These are phyloP conservation scores for Globisporangium heterothallicum DNA, from an alignment of 352 stramenopile species.

Conservation along the genomic window DNA sequence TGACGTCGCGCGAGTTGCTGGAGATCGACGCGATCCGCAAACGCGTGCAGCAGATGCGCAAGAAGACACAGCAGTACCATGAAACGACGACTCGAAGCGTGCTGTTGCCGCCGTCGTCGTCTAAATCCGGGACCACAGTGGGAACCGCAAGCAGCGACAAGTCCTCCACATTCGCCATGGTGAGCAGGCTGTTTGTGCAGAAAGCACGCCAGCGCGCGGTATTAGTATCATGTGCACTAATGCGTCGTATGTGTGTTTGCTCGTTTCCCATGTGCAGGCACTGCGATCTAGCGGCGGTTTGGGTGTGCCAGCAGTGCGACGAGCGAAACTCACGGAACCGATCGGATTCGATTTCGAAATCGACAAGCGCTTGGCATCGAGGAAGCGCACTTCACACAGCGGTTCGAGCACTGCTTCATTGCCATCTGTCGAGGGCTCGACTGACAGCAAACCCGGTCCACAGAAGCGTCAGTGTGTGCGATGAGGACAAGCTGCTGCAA, in stretches of 20 bases:
- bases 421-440: neutral
- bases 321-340: conserved; percentile 57
- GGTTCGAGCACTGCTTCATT: neutral
- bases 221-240: too few species aligned
- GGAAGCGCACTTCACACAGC: conserved; percentile 4
- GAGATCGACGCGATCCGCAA: conserved; percentile 69
- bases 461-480: neutral
- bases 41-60: conserved; percentile 44
- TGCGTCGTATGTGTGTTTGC: too few species aligned
- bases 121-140: neutral
- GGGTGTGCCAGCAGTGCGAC: conserved; percentile 61
- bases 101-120: neutral
- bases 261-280: conserved; percentile 16
- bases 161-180: conserved; percentile 27
- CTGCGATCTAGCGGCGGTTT: conserved; percentile 57
- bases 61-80: conserved; percentile 63
- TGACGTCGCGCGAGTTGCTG: conserved; percentile 64
- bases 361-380: conserved; percentile 36
- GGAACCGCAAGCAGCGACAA: conserved; percentile 30
- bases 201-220: too few species aligned
- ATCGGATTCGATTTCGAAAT: conserved; percentile 65
- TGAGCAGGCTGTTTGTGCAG: too few species aligned
- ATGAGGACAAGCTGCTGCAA: too few species aligned
- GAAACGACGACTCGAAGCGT: conserved; percentile 44
- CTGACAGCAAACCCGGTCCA: neutral